A percentile compares a stretch with the other conserved stretches of the same genome.
Evolutionary conservation across 208 protist genomes (phyloP).

Genomic region (Leishmania lainsoni): DNA sequence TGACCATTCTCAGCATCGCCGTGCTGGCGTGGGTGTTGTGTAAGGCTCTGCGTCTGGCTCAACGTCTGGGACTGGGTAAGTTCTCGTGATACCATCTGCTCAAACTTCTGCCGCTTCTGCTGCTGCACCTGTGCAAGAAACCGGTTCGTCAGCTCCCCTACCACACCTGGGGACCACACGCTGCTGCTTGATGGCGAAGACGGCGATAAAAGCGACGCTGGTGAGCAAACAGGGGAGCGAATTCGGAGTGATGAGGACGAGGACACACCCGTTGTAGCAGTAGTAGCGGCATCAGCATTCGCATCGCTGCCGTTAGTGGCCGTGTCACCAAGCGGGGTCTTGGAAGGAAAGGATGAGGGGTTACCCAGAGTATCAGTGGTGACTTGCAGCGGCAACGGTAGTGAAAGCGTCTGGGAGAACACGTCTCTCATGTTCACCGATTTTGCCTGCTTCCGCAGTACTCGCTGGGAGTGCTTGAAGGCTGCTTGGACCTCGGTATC

Average conservation of each 20-base stretch:
- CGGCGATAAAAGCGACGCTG: conserved; percentile 16
- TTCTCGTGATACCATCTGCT: conserved; percentile 65
- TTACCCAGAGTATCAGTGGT: background rate
- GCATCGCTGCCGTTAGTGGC: background rate
- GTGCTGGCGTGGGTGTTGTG: background rate
- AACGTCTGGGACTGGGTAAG: conserved; percentile 53
- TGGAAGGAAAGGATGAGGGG: background rate
- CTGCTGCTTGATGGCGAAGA: conserved; percentile 41
- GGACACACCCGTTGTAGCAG: background rate
- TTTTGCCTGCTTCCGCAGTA: conserved; percentile 67
- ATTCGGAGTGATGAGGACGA: conserved; percentile 11
- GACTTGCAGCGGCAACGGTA: conserved; percentile 7
- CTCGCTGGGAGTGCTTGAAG: conserved; percentile 70
- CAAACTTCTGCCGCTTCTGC: conserved; percentile 58
- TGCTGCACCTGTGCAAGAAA: conserved; percentile 72
- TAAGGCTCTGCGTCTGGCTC: conserved; percentile 23
- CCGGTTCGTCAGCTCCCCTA: conserved; percentile 66
- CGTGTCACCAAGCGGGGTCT: background rate
- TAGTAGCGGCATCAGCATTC: background rate
- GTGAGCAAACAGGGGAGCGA: conserved; percentile 13
- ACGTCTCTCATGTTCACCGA: conserved; percentile 71
- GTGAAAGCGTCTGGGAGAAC: conserved; percentile 28
- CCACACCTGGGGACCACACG: conserved; percentile 63
- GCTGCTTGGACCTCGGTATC: conserved; percentile 38
- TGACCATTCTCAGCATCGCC: background rate